Base-by-base conservation (phyloP, 441 rosid genomes). In the Adansonia grandidieri region DNA sequence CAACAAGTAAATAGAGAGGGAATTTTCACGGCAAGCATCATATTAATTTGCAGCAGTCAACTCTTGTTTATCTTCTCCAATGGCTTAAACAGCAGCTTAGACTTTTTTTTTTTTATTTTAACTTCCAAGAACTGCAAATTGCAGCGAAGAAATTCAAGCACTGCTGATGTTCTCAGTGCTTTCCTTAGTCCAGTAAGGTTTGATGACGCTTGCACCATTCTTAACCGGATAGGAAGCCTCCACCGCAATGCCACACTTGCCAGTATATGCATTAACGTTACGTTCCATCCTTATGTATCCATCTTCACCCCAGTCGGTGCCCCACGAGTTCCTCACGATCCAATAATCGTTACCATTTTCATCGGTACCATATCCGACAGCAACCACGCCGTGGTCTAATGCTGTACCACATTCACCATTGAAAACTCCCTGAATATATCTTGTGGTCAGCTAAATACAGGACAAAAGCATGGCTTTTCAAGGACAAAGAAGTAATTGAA, bases 291-390 rank as follows among this genome's bases (percentile, higher is more conserved):
- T 87, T 58, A 90, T 28, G 79, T 90, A 91, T 74, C 96, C 96
- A 2, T 76, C 76, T 78, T 91, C 93, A 0, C 95, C 95, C 95
- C 95, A 91, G 68, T 37, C 6, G 10, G 68, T 47, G 32, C 95
- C 90, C 95, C 95, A 90, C 0, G 95, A 91, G 85, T 91, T 91
- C 74, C 93, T 66, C 58, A 90, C 95, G 2, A 91, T 80, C 93
- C 93, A 91, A 74, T 89, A 91, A 13, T 91, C 92, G 9, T 50
- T 78, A 1, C 91, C 92, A 17, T 88, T 84, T 54, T 88, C 87
- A 7, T 69, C 44, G 6, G 87, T 78, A 32, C 93, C 95, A 14
- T 91, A 91, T 19, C 93, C 93, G 0, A 91, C 90, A 0, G 80
- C 87, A 2, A 85, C 86, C 81, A 90, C 95, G 1, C 90, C 95